phyloP scores from a whole-genome alignment of 148 eudicot species.

The Chenopodium album region DNA sequence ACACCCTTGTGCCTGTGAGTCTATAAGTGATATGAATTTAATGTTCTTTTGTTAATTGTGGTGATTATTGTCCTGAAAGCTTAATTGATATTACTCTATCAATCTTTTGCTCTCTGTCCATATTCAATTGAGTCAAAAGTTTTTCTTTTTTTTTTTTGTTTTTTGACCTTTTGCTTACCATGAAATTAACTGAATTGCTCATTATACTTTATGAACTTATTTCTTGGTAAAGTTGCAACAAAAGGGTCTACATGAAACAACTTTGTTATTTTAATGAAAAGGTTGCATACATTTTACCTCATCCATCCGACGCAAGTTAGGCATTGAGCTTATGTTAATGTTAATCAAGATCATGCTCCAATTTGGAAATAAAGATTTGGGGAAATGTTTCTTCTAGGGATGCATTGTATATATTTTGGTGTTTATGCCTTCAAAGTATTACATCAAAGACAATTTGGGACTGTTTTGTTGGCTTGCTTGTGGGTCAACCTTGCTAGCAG shows the following conservation, averaged over 20 bases:
- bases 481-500: too few species aligned
- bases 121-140: background rate
- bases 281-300: background rate
- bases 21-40: background rate
- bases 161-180: background rate
- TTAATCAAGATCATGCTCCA: too few species aligned
- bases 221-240: background rate
- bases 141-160: background rate
- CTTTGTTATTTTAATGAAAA: background rate
- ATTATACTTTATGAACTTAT: background rate
- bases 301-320: background rate
- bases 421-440: too few species aligned
- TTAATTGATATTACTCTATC: background rate
- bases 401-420: too few species aligned
- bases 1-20: constrained; percentile 98
- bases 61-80: background rate
- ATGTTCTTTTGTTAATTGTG: constrained; percentile 10
- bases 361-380: background rate
- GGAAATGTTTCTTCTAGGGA: background rate
- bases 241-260: background rate
- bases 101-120: background rate
- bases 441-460: too few species aligned
- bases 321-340: background rate
- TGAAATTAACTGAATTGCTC: background rate
- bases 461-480: too few species aligned